A percentile compares a stretch with the other conserved stretches of the same genome.
Conservation (phyloP, 192 early-diverging fungal genomes). For the Backusella westeae region DNA sequence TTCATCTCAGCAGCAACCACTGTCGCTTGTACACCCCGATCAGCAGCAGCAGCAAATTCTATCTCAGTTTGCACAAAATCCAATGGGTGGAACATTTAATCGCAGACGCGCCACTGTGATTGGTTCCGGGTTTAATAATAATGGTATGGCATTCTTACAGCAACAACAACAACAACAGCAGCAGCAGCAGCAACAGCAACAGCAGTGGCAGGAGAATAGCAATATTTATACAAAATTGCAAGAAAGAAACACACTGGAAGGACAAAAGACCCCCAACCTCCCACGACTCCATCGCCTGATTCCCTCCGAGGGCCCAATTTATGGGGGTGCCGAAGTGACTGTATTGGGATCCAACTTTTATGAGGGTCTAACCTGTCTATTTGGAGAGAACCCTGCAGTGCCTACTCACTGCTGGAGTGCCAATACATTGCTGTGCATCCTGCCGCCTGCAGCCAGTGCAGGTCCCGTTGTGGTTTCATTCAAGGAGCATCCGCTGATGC, state of each 20-base stretch:
- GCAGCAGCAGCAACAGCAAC: constrained; percentile 2
- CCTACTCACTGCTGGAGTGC: constrained; percentile 68
- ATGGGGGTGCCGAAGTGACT: constrained; percentile 75
- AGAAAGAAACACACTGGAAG: background rate
- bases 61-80: constrained; percentile 12
- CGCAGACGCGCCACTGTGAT: background rate
- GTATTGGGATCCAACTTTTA: constrained; percentile 73
- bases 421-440: constrained; percentile 68
- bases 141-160: background rate
- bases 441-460: constrained; percentile 65
- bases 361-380: constrained; percentile 67
- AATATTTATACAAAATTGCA: constrained; percentile 19
- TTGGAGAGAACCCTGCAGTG: constrained; percentile 66
- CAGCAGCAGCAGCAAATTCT: constrained; percentile 17
- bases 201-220: constrained; percentile 6
- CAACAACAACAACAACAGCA: background rate
- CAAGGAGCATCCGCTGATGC: constrained; percentile 33
- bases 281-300: constrained; percentile 53
- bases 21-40: constrained; percentile 11
- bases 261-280: constrained; percentile 11
- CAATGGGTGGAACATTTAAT: constrained; percentile 1
- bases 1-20: background rate
- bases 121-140: background rate
- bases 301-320: constrained; percentile 75
- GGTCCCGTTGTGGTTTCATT: constrained; percentile 61